Percentiles rank a stretch among this genome's conserved stretches.
Evolutionary conservation across 805 yeast genomes (phyloP).

Genomic region (Phaffomyces antillensis): DNA sequence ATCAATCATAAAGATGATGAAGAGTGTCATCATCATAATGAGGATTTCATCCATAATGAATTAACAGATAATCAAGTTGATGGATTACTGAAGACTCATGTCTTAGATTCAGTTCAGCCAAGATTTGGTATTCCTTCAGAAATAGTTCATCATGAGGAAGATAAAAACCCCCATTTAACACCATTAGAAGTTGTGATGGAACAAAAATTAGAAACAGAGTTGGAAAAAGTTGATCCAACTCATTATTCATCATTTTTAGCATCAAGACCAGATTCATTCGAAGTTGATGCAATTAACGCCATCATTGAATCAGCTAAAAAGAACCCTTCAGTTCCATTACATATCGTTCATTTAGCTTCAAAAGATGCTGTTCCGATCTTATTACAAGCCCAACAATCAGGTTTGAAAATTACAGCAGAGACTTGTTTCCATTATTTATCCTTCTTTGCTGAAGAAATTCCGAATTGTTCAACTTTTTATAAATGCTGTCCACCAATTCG

Average conservation of each 20-base stretch:
- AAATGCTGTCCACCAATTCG: constrained; percentile 97
- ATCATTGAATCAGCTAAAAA: constrained; percentile 55
- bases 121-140: constrained; percentile 37
- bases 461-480: constrained; percentile 71
- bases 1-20: background rate
- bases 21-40: constrained; percentile 26
- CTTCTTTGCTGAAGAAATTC: constrained; percentile 68
- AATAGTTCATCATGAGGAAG: constrained; percentile 21
- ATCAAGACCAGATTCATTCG: constrained; percentile 85
- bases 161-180: constrained; percentile 12
- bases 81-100: constrained; percentile 49
- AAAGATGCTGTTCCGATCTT: constrained; percentile 75
- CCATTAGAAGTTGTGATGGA: constrained; percentile 38
- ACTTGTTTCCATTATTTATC: constrained; percentile 92
- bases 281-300: constrained; percentile 72
- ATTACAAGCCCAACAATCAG: constrained; percentile 49
- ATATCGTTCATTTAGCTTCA: constrained; percentile 87
- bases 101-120: constrained; percentile 54
- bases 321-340: constrained; percentile 61
- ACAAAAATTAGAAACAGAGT: constrained; percentile 27
- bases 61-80: constrained; percentile 44
- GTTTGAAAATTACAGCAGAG: constrained; percentile 72
- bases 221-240: constrained; percentile 27
- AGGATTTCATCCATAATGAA: constrained; percentile 17
- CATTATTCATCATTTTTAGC: constrained; percentile 30